Base-by-base conservation (phyloP, 306 rosid species). In the Quercus variabilis region DNA sequence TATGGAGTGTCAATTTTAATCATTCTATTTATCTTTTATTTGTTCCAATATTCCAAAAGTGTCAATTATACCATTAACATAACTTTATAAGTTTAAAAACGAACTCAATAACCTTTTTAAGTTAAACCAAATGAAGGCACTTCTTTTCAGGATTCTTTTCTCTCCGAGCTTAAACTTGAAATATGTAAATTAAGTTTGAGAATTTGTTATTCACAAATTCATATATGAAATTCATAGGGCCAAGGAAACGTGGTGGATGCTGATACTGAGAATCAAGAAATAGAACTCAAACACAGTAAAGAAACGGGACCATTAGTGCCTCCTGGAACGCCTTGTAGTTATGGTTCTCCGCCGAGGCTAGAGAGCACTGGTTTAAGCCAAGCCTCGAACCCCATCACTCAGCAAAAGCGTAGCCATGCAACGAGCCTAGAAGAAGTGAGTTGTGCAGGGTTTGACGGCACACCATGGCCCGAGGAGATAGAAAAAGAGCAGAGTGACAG, bases 391-490 rank as follows among this genome's bases (percentile, higher is more conserved):
- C 90, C 91, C 13, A 67, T 25, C 55, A 43, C 74, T 69, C 95
- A 91, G 41, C 92, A 92, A 35, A 87, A 85, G 82, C 80, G 92
- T 20, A 51, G 78, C 5, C 30, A 70, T 0, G 31, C 81, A 1
- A n/a, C 20, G 15, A 51, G 70, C 9, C n/a, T 82, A 5, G 89
- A 85, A 69, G 84, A 86, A 15, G 85, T 79, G 71, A 83, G 85
- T 74, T 92, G 97, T 73, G 85, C 74, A 12, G 97, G 92, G 68
- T 8, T 90, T 0, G 93, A 89, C 60, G 97, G 93, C 49, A 65
- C 71, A 3, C 98, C 97, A 3, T 81, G 83, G 90, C 86, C 91
- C 14, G 6, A 74, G 20, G 90, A 79, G 10, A 25, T 17, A 4
- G 81, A 71, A 10, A 25, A 57, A 46, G 74, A 76, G 55, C 4